Conservation (phyloP, 139 green algal genomes). For the Yamagishiella unicocca region DNA sequence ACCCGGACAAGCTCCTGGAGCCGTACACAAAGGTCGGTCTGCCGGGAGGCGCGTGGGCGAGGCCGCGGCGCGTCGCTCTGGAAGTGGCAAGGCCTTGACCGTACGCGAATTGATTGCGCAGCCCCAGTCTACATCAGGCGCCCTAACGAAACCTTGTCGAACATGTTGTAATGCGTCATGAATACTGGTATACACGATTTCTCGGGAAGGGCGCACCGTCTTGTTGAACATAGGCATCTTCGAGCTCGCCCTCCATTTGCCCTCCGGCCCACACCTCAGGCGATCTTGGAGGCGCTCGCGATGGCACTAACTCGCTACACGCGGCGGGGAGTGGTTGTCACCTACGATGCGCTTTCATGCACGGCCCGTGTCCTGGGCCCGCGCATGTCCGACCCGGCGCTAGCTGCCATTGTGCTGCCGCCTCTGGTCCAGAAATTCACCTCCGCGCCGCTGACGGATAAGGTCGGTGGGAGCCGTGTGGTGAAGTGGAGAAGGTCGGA, state of each 20-base stretch:
- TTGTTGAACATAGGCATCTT: no score
- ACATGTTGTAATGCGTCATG: no score
- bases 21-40: constrained; percentile 50
- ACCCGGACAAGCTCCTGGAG: constrained; percentile 35
- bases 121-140: no score
- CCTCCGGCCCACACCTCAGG: no score
- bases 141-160: no score
- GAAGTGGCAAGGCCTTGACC: no score
- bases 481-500: no score
- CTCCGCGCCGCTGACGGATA: not conserved
- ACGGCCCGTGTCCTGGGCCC: constrained; percentile 74
- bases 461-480: no score
- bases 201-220: no score
- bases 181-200: no score
- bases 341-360: constrained; percentile 90
- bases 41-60: not conserved
- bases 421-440: constrained; percentile 48
- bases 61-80: not conserved
- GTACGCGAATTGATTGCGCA: no score
- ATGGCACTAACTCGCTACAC: constrained; percentile 71
- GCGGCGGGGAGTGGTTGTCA: constrained; percentile 81
- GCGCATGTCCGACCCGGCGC: constrained; percentile 49
- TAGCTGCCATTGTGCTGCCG: constrained; percentile 58
- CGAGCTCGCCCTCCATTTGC: no score
- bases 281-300: constrained; percentile 73